Conservation (phyloP, 768 basidiomycete species). For the Russula brevipes region DNA sequence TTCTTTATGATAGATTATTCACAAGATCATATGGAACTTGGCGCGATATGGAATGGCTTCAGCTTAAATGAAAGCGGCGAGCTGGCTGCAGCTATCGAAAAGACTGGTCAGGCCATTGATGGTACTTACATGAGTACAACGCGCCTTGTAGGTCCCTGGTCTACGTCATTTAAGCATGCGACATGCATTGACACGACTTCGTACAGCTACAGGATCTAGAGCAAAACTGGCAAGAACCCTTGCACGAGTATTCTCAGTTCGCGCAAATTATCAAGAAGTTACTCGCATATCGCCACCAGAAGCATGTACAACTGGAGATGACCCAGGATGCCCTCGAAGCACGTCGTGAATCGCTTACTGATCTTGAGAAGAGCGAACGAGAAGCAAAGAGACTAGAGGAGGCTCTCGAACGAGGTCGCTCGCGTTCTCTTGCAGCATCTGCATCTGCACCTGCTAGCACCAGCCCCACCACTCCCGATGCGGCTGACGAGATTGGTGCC, state of each 20-base stretch:
- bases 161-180: not conserved
- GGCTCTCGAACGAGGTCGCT: slow-evolving; percentile 64
- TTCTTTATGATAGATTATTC: slow-evolving; percentile 51
- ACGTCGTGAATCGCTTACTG: slow-evolving; percentile 79
- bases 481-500: not conserved
- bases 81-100: slow-evolving; percentile 84
- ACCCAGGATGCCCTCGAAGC: slow-evolving; percentile 85
- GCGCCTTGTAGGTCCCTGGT: slow-evolving; percentile 56
- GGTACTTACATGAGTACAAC: slow-evolving; percentile 90
- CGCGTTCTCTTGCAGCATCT: slow-evolving; percentile 26
- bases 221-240: slow-evolving; percentile 90
- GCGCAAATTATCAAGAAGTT: slow-evolving; percentile 91
- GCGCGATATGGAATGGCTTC: slow-evolving; percentile 88
- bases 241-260: slow-evolving; percentile 95
- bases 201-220: slow-evolving; percentile 87
- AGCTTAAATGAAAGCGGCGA: slow-evolving; percentile 77
- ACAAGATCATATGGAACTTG: slow-evolving; percentile 86
- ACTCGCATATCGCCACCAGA: slow-evolving; percentile 92
- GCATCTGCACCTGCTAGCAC: not conserved
- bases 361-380: slow-evolving; percentile 86
- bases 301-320: slow-evolving; percentile 97
- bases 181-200: not conserved
- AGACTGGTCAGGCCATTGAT: slow-evolving; percentile 95
- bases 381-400: slow-evolving; percentile 88
- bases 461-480: not conserved